Percentiles rank a stretch among this genome's conserved stretches.
Conservation (phyloP, 352 stramenopile genomes). For the Ophiocytium majus region DNA sequence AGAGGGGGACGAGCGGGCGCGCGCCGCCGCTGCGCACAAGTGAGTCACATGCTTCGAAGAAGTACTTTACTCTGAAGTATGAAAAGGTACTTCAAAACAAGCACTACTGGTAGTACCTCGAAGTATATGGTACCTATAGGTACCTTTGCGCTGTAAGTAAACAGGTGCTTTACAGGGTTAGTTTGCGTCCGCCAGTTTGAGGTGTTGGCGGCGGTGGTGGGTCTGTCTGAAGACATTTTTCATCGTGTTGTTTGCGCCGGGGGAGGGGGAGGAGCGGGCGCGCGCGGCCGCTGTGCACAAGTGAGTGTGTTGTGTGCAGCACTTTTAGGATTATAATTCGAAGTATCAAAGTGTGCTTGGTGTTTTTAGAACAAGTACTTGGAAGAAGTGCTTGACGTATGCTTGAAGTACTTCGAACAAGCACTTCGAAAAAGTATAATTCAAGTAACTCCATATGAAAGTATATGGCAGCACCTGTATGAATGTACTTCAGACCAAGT, state of each 20-base stretch:
- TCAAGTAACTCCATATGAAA: no score
- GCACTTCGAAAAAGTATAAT: no score
- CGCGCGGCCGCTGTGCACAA: neutral
- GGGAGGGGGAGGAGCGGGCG: neutral
- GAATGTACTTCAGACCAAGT: no score
- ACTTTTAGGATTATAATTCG: neutral
- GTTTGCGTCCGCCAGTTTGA: constrained; percentile 65
- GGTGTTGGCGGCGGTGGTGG: constrained; percentile 57
- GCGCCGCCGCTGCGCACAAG: neutral
- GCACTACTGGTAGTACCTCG: neutral
- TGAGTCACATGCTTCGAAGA: no score
- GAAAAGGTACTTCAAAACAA: neutral
- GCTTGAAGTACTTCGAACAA: no score
- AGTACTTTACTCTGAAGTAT: neutral
- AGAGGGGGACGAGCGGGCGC: neutral
- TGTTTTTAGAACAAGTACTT: no score
- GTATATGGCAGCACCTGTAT: no score
- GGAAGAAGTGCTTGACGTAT: no score
- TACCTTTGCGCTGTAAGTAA: no score
- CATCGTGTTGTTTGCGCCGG: constrained; percentile 49
- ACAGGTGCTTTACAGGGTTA: no score
- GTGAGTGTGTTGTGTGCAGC: neutral
- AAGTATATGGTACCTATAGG: neutral
- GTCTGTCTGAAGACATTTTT: constrained; percentile 57
- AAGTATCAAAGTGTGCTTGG: neutral